Evolutionary conservation across 106 monocot genomes (phyloP).

Genomic region (Triglochin maritima): DNA sequence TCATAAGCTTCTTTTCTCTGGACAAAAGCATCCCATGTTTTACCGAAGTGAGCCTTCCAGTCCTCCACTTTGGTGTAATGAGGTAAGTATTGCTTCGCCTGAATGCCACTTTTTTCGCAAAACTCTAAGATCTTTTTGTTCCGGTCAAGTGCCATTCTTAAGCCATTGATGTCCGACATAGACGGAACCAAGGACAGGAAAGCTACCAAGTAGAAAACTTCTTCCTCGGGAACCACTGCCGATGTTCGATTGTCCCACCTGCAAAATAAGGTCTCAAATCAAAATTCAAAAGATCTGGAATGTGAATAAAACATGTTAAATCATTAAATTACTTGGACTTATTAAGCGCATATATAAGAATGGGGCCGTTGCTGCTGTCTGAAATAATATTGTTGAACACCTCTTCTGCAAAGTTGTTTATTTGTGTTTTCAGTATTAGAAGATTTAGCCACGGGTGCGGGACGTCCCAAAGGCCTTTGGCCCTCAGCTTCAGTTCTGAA

Average conservation of each 20-base stretch:
- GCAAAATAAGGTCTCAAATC: neutral
- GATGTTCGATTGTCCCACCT: conserved; percentile 74
- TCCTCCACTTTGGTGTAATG: conserved; percentile 60
- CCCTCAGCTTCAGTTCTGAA: conserved; percentile 57
- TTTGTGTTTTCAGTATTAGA: conserved; percentile 46
- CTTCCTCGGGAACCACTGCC: conserved; percentile 48
- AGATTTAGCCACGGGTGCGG: conserved; percentile 97
- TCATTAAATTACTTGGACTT: conserved; percentile 47
- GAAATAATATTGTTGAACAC: conserved; percentile 67
- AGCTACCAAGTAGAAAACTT: conserved; percentile 81
- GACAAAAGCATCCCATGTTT: conserved; percentile 55
- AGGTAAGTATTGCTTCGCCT: conserved; percentile 80
- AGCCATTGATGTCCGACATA: conserved; percentile 19
- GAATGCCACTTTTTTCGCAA: conserved; percentile 40
- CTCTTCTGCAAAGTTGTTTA: conserved; percentile 47
- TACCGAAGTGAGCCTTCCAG: conserved; percentile 79
- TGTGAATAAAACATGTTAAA: neutral
- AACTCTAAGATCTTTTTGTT: conserved; percentile 53
- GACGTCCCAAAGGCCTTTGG: conserved; percentile 75
- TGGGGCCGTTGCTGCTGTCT: conserved; percentile 82
- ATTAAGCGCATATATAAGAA: conserved; percentile 75
- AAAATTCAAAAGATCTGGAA: too few species aligned
- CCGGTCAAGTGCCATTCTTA: conserved; percentile 27
- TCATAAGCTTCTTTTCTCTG: conserved; percentile 60
- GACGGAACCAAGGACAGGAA: conserved; percentile 61